Conservation (phyloP, 495 filamentous ascomycete genomes). For the Rostrohypoxylon terebratum region DNA sequence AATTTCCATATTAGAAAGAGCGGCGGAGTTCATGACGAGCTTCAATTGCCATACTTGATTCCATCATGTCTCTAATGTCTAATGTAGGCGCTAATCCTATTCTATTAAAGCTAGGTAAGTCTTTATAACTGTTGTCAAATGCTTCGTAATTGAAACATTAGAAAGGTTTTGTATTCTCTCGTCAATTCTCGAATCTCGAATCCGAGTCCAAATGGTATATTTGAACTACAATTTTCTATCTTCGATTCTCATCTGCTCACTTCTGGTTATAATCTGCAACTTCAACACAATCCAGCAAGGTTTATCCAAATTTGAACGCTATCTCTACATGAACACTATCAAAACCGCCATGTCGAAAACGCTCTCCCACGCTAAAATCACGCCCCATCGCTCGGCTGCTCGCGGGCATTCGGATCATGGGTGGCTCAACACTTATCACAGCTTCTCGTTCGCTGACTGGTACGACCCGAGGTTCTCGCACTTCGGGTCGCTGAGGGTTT, state of each 20-base stretch:
- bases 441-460: constrained; percentile 82
- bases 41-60: neutral
- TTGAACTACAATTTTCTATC: neutral
- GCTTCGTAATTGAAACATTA: constrained; percentile 18
- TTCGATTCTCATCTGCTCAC: neutral
- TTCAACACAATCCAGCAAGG: neutral
- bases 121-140: constrained; percentile 35
- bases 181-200: constrained; percentile 8
- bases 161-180: neutral
- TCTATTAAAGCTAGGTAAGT: constrained; percentile 6
- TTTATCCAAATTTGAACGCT: constrained; percentile 4
- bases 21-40: neutral
- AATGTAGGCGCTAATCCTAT: constrained; percentile 7
- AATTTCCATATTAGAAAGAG: neutral
- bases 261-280: neutral
- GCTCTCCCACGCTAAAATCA: constrained; percentile 72
- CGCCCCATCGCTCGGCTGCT: constrained; percentile 67
- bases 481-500: constrained; percentile 78
- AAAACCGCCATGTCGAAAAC: constrained; percentile 65
- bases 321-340: constrained; percentile 42
- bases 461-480: constrained; percentile 70
- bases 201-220: neutral
- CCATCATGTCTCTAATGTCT: neutral
- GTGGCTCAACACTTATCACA: constrained; percentile 88
- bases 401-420: constrained; percentile 81